phyloP scores from a whole-genome alignment of 352 stramenopile genomes.

The Saprolegnia parasitica region DNA sequence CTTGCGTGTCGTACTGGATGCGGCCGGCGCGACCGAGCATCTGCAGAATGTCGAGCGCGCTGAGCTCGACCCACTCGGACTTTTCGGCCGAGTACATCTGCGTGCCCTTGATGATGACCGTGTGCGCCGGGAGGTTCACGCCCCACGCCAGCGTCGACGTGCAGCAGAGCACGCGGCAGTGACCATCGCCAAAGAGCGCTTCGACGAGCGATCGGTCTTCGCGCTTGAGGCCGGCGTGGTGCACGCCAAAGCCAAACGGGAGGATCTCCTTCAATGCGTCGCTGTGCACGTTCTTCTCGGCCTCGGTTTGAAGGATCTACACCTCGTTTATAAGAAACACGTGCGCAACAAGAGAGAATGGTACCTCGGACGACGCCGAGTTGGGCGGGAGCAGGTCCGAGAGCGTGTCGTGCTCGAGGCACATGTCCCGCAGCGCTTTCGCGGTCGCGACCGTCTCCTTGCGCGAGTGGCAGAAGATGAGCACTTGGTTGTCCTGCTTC shows the following conservation, averaged over 20 bases:
- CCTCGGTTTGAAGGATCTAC: constrained; percentile 93
- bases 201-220: constrained; percentile 97
- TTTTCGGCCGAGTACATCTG: constrained; percentile 99
- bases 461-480: constrained; percentile 99
- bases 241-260: constrained; percentile 98
- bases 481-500: constrained; percentile 94
- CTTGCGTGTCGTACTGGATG: constrained; percentile 97
- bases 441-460: constrained; percentile 98
- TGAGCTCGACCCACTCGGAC: constrained; percentile 97
- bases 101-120: constrained; percentile 99
- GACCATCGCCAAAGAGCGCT: constrained; percentile 96
- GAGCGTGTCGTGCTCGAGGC: constrained; percentile 94
- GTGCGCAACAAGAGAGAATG: background rate
- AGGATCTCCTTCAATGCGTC: constrained; percentile 98
- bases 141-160: constrained; percentile 99
- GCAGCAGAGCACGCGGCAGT: constrained; percentile 96
- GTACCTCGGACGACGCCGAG: constrained; percentile 64
- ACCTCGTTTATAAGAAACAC: too few relatives aligned
- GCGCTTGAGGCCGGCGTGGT: constrained; percentile 98
- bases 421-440: constrained; percentile 94
- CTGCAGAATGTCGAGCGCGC: constrained; percentile 97
- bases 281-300: constrained; percentile 90
- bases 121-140: constrained; percentile 99
- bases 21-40: constrained; percentile 98
- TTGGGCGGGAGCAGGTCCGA: constrained; percentile 86